Evolutionary conservation across 2,329 filamentous ascomycete species (phyloP), one percentile per base, ranked within the genome.

Genomic region (Aspergillus amoenus): DNA sequence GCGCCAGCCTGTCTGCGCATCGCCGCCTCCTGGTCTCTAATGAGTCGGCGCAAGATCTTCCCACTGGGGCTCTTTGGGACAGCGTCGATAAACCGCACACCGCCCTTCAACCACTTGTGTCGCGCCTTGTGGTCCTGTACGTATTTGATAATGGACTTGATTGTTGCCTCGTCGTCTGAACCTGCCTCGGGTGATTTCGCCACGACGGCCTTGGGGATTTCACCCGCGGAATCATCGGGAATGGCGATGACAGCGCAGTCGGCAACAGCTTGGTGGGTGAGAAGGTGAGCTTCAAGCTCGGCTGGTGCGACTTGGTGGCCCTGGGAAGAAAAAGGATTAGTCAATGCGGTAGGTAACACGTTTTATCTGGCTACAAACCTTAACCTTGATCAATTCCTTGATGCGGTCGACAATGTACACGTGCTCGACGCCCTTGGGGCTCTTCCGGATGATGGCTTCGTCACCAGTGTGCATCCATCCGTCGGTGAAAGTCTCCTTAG

Each of bases 401-500:
- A 89, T 88, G 5, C 93, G 85, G 70, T 96, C 93, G 1, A 92
- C 88, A 57, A 97, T 88, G 70, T 91, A 88, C 48, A 96, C 71
- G 68, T 97, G 93, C 73, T 96, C 91, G 62, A 87, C 78, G 3
- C 90, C 91, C 2, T 80, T 78, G 0, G 84, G 81, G 7, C 84
- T 79, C 66, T 84, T 82, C 2, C 82, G 81, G 11, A 95, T 78
- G 3, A 93, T 78, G 0, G 88, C 91, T 70, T 95, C 90, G 66
- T 97, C 93, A 5, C 93, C 93, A 0, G 93, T 96, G 41, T 84
- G 84, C 81, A 96, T 85, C 85, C 91, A 94, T n/a, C 81, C 80
- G 62, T 92, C 87, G 1, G 86, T 80, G 67, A 91, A 97, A 0
- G 92, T 94, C 70, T 95, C 91, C 51, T 83, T 80, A 18, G 87